Evolutionary conservation across 2,329 filamentous ascomycete genomes (phyloP).

Genomic region (Colletotrichum costaricense): DNA sequence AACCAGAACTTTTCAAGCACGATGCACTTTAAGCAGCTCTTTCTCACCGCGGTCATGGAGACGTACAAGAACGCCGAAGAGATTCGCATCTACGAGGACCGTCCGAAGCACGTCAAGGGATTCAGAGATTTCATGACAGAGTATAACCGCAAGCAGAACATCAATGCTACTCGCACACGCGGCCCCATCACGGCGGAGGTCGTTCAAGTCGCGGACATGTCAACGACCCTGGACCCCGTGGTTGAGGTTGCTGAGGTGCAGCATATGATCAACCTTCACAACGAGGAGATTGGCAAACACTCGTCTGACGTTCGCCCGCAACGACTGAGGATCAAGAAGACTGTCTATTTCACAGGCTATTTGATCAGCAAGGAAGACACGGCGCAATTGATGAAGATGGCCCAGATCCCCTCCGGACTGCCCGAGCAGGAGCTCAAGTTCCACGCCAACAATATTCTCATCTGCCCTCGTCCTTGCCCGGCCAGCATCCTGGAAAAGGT

Average conservation of each 20-base stretch:
- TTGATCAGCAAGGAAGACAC: slow-evolving; percentile 80
- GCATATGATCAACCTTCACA: slow-evolving; percentile 90
- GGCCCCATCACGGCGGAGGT: slow-evolving; percentile 81
- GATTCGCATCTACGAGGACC: slow-evolving; percentile 79
- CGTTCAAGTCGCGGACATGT: slow-evolving; percentile 83
- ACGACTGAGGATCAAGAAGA: slow-evolving; percentile 81
- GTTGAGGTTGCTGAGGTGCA: slow-evolving; percentile 87
- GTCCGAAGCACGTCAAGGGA: slow-evolving; percentile 75
- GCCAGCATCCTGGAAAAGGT: slow-evolving; percentile 81
- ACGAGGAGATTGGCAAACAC: slow-evolving; percentile 62
- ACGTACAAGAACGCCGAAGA: slow-evolving; percentile 89
- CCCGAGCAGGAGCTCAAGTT: slow-evolving; percentile 79
- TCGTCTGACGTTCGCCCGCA: slow-evolving; percentile 50
- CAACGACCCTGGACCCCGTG: slow-evolving; percentile 79
- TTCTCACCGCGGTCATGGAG: slow-evolving; percentile 83
- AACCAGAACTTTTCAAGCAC: slow-evolving; percentile 84
- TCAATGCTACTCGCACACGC: slow-evolving; percentile 59
- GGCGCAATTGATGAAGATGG: slow-evolving; percentile 77
- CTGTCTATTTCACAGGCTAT: slow-evolving; percentile 93
- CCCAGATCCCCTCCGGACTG: slow-evolving; percentile 69
- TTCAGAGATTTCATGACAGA: slow-evolving; percentile 87
- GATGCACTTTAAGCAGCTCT: slow-evolving; percentile 91
- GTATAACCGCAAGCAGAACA: slow-evolving; percentile 72
- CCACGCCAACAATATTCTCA: slow-evolving; percentile 91
- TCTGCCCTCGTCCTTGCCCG: slow-evolving; percentile 81